Conservation (phyloP, 169 alveolate species). For the Plasmodium coatneyi region DNA sequence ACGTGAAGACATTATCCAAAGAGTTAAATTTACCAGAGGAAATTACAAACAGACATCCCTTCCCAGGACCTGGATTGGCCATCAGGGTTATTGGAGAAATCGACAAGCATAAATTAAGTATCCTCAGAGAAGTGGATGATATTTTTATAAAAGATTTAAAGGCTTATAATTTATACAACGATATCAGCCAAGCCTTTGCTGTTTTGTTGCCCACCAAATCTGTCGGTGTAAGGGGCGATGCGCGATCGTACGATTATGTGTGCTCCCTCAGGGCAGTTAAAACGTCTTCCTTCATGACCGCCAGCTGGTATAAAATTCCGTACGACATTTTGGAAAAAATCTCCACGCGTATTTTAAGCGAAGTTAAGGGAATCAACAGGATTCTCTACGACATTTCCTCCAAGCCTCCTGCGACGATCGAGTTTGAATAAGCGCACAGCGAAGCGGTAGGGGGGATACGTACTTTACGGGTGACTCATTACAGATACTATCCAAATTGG, state of each 20-base stretch:
- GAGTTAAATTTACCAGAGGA: constrained; percentile 79
- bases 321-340: constrained; percentile 80
- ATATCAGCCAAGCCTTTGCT: constrained; percentile 81
- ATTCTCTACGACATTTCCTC: constrained; percentile 83
- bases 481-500: not conserved
- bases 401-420: constrained; percentile 86
- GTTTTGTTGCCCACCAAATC: constrained; percentile 81
- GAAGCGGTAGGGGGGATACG: not conserved
- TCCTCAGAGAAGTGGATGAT: constrained; percentile 83
- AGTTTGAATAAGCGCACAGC: constrained; percentile 40
- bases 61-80: constrained; percentile 88
- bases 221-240: constrained; percentile 79
- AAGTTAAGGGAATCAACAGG: constrained; percentile 82
- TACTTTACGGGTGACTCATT: not conserved
- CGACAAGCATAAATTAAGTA: constrained; percentile 79
- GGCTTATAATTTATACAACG: constrained; percentile 68
- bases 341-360: constrained; percentile 78
- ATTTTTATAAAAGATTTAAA: constrained; percentile 79
- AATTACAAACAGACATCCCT: constrained; percentile 83
- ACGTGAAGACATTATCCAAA: constrained; percentile 80
- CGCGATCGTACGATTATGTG: constrained; percentile 79
- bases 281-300: constrained; percentile 83
- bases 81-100: constrained; percentile 82
- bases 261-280: constrained; percentile 79
- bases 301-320: constrained; percentile 79